Percentiles rank a stretch among this genome's conserved stretches.
phyloP scores from a whole-genome alignment of 305 asterid genomes.

The Solanum chacoense region DNA sequence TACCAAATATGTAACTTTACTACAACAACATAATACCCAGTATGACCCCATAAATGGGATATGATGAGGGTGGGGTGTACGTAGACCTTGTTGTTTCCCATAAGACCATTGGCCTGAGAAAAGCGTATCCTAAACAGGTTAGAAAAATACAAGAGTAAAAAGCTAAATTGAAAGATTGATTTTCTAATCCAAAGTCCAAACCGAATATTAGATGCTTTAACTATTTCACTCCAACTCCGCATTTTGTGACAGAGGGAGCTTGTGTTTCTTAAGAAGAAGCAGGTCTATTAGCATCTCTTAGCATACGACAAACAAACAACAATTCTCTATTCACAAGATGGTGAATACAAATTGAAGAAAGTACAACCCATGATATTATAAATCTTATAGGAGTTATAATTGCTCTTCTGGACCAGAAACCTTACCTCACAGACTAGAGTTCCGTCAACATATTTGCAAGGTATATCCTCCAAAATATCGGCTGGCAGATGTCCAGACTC shows the following conservation, averaged over 20 bases:
- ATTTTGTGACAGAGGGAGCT: neutral
- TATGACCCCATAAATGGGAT: neutral
- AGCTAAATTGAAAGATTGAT: neutral
- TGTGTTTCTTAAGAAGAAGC: neutral
- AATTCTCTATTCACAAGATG: neutral
- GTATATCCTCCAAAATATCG: slow-evolving; percentile 87
- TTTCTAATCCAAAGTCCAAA: neutral
- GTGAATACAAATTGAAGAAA: neutral
- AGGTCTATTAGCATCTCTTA: neutral
- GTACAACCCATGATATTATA: neutral
- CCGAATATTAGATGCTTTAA: neutral
- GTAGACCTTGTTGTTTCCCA: neutral
- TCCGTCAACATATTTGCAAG: slow-evolving; percentile 78
- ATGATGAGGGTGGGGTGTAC: neutral
- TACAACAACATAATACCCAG: neutral
- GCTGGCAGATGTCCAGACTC: slow-evolving; percentile 88
- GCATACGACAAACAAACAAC: neutral
- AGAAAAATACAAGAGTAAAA: neutral
- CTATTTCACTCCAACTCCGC: neutral
- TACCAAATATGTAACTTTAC: neutral
- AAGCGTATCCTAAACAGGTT: neutral
- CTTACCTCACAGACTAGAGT: slow-evolving; percentile 77
- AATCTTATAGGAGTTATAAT: neutral
- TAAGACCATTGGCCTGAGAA: neutral
- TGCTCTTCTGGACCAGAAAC: slow-evolving; percentile 6